Percentiles rank a stretch among this genome's conserved stretches.
These are phyloP conservation scores for Termitomyces sp. DNA, from an alignment of 768 basidiomycete species.

Conservation along the genomic window DNA sequence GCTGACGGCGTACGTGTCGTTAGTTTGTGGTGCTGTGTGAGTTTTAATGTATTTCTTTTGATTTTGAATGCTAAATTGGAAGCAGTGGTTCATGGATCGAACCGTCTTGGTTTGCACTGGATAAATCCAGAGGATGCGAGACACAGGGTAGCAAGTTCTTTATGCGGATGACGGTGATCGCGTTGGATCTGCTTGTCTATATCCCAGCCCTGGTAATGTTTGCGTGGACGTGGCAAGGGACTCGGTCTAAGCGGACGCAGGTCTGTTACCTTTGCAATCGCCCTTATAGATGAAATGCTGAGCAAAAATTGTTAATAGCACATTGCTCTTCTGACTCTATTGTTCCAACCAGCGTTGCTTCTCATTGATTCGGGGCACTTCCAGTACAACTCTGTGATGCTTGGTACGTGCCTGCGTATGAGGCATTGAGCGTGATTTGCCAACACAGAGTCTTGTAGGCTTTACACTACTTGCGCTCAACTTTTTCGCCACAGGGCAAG, in stretches of 20 bases:
- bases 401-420: conserved; percentile 44
- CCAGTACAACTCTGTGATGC: conserved; percentile 94
- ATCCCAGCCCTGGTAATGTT: conserved; percentile 70
- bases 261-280: conserved; percentile 32
- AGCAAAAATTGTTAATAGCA: conserved; percentile 35
- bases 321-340: conserved; percentile 60
- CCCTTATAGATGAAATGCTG: neutral
- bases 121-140: conserved; percentile 69
- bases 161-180: conserved; percentile 76
- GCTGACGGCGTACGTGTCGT: conserved; percentile 85
- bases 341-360: conserved; percentile 80
- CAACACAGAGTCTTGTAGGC: conserved; percentile 33
- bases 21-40: conserved; percentile 74
- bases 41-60: conserved; percentile 21
- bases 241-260: conserved; percentile 73
- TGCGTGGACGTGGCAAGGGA: conserved; percentile 57
- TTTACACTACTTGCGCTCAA: conserved; percentile 66
- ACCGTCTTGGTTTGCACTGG: conserved; percentile 66
- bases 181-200: conserved; percentile 67
- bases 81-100: conserved; percentile 33
- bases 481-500: conserved; percentile 63
- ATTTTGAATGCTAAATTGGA: neutral
- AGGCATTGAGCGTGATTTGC: neutral
- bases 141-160: conserved; percentile 60
- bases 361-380: conserved; percentile 92